These are phyloP conservation scores for Hordeum pubiflorum DNA, from an alignment of 202 grass and related monocot species.

Conservation along the genomic window DNA sequence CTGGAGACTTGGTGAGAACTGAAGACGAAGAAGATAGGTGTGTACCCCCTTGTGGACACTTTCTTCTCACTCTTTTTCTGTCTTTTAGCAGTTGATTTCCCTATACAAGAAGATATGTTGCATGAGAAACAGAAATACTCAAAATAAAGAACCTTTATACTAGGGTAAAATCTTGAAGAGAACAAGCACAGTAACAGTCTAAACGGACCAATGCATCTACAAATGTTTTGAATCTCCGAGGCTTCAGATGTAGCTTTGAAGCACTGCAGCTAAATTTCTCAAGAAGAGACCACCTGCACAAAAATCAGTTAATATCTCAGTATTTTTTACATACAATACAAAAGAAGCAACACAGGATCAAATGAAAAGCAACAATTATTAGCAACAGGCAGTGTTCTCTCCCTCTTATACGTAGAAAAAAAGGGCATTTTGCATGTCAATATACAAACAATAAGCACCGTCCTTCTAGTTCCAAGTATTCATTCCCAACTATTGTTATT, in stretches of 20 bases:
- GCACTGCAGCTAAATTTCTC: conserved; percentile 96
- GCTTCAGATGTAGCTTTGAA: conserved; percentile 94
- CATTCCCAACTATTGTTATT: neutral
- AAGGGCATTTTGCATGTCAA: neutral
- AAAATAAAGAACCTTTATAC: conserved; percentile 16
- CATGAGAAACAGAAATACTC: conserved; percentile 21
- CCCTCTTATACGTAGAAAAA: neutral
- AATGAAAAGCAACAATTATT: conserved; percentile 5
- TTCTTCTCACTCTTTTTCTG: conserved; percentile 88
- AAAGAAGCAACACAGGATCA: neutral
- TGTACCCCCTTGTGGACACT: conserved; percentile 53
- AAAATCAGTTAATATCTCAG: conserved; percentile 30
- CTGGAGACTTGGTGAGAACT: conserved; percentile 38
- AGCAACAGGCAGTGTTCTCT: neutral
- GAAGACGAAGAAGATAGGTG: conserved; percentile 43
- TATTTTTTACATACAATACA: neutral
- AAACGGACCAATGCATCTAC: conserved; percentile 89
- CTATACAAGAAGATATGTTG: conserved; percentile 29
- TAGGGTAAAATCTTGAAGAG: conserved; percentile 2
- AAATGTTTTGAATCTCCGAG: conserved; percentile 97
- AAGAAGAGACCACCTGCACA: conserved; percentile 94
- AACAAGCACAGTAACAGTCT: conserved; percentile 33
- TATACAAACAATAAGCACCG: neutral
- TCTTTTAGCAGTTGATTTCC: conserved; percentile 93
- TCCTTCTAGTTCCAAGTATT: neutral